Evolutionary conservation across 2,329 filamentous ascomycete genomes (phyloP).

Genomic region (Penicillium olsonii): DNA sequence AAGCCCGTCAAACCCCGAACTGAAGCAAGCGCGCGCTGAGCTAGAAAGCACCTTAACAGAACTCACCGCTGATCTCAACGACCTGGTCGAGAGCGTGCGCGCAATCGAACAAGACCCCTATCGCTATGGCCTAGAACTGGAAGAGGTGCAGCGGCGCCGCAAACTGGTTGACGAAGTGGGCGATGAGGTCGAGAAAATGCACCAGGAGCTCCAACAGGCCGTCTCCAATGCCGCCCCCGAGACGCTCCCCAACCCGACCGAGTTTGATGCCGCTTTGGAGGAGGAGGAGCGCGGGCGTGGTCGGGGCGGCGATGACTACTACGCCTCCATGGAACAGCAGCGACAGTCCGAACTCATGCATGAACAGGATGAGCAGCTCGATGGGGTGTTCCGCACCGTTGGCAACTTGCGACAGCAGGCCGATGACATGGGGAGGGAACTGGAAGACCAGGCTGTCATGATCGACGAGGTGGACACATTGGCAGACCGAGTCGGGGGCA

Average conservation of each 20-base stretch:
- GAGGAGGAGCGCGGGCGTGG: constrained; percentile 38
- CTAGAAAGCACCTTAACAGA: constrained; percentile 75
- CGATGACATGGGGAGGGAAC: constrained; percentile 90
- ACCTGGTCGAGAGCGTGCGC: constrained; percentile 82
- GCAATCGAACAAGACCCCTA: constrained; percentile 87
- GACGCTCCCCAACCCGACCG: constrained; percentile 61
- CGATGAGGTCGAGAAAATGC: constrained; percentile 85
- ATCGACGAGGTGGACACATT: constrained; percentile 81
- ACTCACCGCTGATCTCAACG: constrained; percentile 80
- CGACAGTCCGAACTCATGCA: constrained; percentile 89
- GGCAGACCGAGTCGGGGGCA: constrained; percentile 82
- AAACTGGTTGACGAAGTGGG: constrained; percentile 87
- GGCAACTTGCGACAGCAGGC: constrained; percentile 88
- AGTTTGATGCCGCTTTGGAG: constrained; percentile 51
- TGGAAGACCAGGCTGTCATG: constrained; percentile 92
- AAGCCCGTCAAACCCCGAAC: constrained; percentile 68
- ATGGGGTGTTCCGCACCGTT: constrained; percentile 90
- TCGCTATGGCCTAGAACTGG: constrained; percentile 78
- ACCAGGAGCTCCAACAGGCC: constrained; percentile 70
- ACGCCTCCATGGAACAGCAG: constrained; percentile 84
- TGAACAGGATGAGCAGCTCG: constrained; percentile 90
- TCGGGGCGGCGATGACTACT: constrained; percentile 59
- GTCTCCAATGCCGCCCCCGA: constrained; percentile 44
- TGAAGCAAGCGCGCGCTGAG: constrained; percentile 67
- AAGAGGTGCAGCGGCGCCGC: constrained; percentile 78